Evolutionary conservation across 1,284 basidiomycete species (phyloP), one percentile per base, ranked within the genome.

Genomic region (Pulveroboletus sp.): DNA sequence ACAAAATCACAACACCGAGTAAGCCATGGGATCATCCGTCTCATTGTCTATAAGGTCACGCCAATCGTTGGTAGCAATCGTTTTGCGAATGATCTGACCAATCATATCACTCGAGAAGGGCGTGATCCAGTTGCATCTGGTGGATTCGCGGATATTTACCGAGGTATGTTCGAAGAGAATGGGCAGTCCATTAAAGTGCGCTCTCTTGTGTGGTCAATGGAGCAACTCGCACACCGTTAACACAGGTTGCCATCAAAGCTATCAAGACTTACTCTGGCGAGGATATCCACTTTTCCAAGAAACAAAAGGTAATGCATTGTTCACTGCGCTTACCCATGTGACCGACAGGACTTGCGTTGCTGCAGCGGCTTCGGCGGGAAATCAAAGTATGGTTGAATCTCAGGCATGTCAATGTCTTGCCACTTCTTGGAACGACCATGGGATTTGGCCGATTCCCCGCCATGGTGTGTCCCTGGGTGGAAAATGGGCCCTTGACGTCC

Each of bases 391-490:
- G 67, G 67, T 26, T 60, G 15, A 54, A 28, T 10, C 68, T 68
- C 9, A 55, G 61, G 6, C 69, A 68, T 40, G 40, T 15, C 28
- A 72, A 67, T 14, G 35, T 67, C 9, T 26, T 68, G 33, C 68
- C 67, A 20, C 49, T 68, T 1, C 70, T 69, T 8, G 68, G 67
- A 28, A 68, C 52, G 22, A 68, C 66, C 35, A 43, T 2, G 2
- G 56, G 46, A 24, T 72, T 67, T 28, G 67, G 70, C 2, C 57
- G 56, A 14, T 69, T 67, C 49, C 51, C 45, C 2, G 66, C 67
- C 4, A 72, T 68, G 68, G 65, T 68, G 8, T 68, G 55, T 46
- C 70, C 67, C 5, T 68, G 69, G 66, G 50, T 58, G n/a, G 64
- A 68, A 17, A 63, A 67, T 28, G 66, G 68, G 2, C 22, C 51